These are phyloP conservation scores for Lyophyllum atratum DNA, from an alignment of 768 basidiomycete species.

Conservation along the genomic window DNA sequence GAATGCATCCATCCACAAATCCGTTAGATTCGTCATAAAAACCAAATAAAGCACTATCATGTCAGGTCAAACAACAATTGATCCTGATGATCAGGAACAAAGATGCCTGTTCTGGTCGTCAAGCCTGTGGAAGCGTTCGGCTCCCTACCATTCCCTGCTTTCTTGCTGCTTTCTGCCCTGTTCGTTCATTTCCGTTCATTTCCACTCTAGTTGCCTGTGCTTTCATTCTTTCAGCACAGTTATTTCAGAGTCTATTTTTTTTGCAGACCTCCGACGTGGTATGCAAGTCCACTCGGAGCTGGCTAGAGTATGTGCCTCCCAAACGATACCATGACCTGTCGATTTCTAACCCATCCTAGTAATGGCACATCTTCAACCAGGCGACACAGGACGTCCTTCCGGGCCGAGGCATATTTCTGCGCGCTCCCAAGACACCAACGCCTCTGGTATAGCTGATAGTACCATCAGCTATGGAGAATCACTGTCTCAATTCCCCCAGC, in stretches of 20 bases:
- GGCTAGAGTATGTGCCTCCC: conserved; percentile 7
- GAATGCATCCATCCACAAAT: conserved; percentile 11
- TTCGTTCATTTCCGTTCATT: conserved; percentile 5
- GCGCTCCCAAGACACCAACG: conserved; percentile 51
- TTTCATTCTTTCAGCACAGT: conserved; percentile 10
- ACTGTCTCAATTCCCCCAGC: conserved; percentile 54
- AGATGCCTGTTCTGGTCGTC: conserved; percentile 16
- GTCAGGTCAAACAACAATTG: neutral
- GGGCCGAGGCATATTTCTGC: conserved; percentile 32
- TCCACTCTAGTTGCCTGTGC: neutral
- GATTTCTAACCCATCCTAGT: conserved; percentile 8
- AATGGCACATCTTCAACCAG: conserved; percentile 15
- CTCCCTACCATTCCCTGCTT: neutral
- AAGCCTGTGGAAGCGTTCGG: conserved; percentile 2
- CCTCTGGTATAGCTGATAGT: conserved; percentile 58
- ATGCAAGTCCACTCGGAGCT: neutral
- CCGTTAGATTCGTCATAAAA: conserved; percentile 1
- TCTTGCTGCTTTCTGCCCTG: neutral
- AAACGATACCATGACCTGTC: neutral
- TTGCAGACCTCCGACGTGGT: neutral
- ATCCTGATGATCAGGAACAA: conserved; percentile 18
- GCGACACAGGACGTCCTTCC: conserved; percentile 16
- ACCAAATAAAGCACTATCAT: conserved; percentile 6
- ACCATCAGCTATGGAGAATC: conserved; percentile 50
- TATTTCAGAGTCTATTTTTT: conserved; percentile 1